Evolutionary conservation across 208 protist genomes (phyloP), one percentile per base, ranked within the genome.

Genomic region (Leishmania arabica): DNA sequence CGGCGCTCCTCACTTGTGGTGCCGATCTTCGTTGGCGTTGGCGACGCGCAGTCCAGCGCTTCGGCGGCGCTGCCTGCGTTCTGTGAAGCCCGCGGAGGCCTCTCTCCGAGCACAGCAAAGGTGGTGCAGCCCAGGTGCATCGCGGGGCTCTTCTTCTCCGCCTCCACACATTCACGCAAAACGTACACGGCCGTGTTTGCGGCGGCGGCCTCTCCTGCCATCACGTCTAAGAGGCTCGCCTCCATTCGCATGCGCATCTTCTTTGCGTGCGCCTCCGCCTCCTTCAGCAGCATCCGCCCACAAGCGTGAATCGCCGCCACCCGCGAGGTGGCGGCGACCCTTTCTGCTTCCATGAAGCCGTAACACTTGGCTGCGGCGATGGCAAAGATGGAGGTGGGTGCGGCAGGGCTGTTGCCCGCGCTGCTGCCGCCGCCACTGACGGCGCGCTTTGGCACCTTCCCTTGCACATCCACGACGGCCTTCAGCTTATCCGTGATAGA

Each of bases 41-140:
- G 7, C 27, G 60, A 21, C 24, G 60, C 70, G 66, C 40, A 7
- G 60, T 9, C 31, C 9, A 42, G 15, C n/a, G 71, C 49, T 42
- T 54, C 15, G 62, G 47, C 21, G 2, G 21, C 15, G 56, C 45
- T 58, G 31, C 49, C 68, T 60, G 21, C 49, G 71, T 5, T 53
- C 62, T 21, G 40, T 66, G 82, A 77, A 45, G 45, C 27, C 37
- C 49, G 53, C 45, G 27, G 7, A 11, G 2, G 9, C 21, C n/a
- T 54, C 62, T 42, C 54, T 21, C 31, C n/a, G 3, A 64, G 47
- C 13, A 92, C 66, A n/a, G 90, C 78, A 68, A 98, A 98, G 13
- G 95, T 98, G 34, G 88, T 92, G 53, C 90, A 93, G 47, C 95
- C 95, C 64, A 98, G 88, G 85, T 98, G 93, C 90, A 96, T 95